These are phyloP conservation scores for Mycena kentingensis DNA, from an alignment of 768 basidiomycete species.

Conservation along the genomic window DNA sequence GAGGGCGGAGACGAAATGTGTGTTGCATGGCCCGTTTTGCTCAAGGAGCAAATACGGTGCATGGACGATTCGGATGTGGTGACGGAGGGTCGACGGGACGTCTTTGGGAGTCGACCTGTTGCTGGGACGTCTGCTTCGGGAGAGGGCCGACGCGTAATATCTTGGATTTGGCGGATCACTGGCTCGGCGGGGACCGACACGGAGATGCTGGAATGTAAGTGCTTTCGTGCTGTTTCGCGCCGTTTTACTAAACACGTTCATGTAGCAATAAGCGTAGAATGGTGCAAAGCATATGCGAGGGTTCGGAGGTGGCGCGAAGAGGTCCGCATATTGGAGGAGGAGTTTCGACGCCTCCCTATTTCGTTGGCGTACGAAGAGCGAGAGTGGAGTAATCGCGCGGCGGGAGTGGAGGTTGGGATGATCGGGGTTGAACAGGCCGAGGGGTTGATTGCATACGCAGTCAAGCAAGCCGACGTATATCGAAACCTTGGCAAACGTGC, in stretches of 20 bases:
- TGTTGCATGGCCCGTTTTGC: not conserved
- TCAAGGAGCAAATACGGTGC: not conserved
- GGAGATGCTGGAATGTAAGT: not conserved
- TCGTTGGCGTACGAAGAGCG: no score
- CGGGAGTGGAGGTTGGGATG: no score
- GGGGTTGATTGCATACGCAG: no score
- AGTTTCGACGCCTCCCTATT: no score
- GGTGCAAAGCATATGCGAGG: conserved; percentile 2
- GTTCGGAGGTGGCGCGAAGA: conserved; percentile 8
- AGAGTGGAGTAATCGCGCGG: no score
- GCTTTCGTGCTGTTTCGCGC: not conserved
- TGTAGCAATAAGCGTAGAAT: conserved; percentile 12
- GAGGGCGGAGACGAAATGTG: not conserved
- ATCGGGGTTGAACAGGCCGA: no score
- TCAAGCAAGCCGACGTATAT: no score
- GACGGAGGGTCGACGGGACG: not conserved
- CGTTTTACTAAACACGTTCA: no score
- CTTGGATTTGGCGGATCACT: not conserved
- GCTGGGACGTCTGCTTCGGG: not conserved
- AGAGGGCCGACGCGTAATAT: not conserved
- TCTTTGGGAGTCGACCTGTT: not conserved
- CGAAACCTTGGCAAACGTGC: no score
- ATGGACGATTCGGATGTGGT: conserved; percentile 1
- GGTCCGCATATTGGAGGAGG: conserved; percentile 9
- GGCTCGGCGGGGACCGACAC: not conserved